A percentile compares a stretch with the other conserved stretches of the same genome.
Evolutionary conservation across 345 rosid species (phyloP).

Genomic region (Brassica napus): Da-Ae NC_063436.1:15886501-15887000

Average conservation of each 20-base stretch:
- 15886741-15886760: too few relatives aligned
- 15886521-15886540: not conserved
- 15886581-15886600: not conserved
- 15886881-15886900: constrained; percentile 56
- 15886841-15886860: constrained; percentile 99
- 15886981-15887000: not conserved
- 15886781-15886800: constrained; percentile 90
- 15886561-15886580: not conserved
- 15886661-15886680: constrained; percentile 65
- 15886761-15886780: not conserved
- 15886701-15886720: constrained; percentile 78
- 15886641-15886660: constrained; percentile 87
- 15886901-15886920: constrained; percentile 97
- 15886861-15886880: constrained; percentile 92
- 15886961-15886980: not conserved
- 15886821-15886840: constrained; percentile 88
- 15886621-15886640: constrained; percentile 98
- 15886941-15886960: not conserved
- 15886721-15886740: not conserved
- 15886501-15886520: not conserved
- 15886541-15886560: not conserved
- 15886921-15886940: constrained; percentile 53
- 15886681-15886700: constrained; percentile 71
- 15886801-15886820: constrained; percentile 72
- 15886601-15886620: constrained; percentile 77